These are phyloP conservation scores for Oxytropis ochrocephala DNA, from an alignment of 306 rosid species.

Conservation along the genomic window DNA sequence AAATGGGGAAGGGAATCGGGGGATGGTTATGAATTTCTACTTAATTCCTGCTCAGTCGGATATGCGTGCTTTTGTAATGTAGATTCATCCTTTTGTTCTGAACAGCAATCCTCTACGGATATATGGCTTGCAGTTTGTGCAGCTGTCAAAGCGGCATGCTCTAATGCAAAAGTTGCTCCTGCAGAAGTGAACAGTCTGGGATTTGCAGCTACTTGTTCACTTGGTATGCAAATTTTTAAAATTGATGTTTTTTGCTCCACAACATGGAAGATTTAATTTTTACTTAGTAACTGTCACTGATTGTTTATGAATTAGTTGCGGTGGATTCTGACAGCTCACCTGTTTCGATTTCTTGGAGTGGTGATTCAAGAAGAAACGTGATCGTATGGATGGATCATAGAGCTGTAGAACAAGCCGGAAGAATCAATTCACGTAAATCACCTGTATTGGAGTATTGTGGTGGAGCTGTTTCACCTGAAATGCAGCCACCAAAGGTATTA, in stretches of 20 bases:
- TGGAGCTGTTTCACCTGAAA: constrained; percentile 97
- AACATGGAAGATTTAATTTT: not conserved
- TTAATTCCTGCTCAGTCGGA: constrained; percentile 7
- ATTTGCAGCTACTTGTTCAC: constrained; percentile 96
- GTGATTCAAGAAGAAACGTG: constrained; percentile 91
- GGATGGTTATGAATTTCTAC: not conserved
- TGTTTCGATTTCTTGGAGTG: constrained; percentile 82
- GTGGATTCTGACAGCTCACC: constrained; percentile 92
- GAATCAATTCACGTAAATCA: constrained; percentile 73
- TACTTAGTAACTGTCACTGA: not conserved
- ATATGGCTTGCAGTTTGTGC: constrained; percentile 95
- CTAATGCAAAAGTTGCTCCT: constrained; percentile 55
- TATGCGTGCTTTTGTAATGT: constrained; percentile 11
- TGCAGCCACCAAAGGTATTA: constrained; percentile 94
- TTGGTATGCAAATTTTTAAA: constrained; percentile 45
- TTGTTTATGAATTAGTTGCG: constrained; percentile 49
- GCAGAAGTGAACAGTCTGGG: constrained; percentile 79
- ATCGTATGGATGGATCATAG: constrained; percentile 99
- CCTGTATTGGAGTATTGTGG: constrained; percentile 89
- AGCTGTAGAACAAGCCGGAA: constrained; percentile 89
- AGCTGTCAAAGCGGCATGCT: constrained; percentile 79
- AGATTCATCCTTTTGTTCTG: constrained; percentile 24
- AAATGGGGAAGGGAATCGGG: not conserved
- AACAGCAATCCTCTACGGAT: constrained; percentile 98
- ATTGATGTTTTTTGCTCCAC: not conserved